Evolutionary conservation across 257 asterid genomes (phyloP).

Genomic region (Ligustrum vulgare): DNA sequence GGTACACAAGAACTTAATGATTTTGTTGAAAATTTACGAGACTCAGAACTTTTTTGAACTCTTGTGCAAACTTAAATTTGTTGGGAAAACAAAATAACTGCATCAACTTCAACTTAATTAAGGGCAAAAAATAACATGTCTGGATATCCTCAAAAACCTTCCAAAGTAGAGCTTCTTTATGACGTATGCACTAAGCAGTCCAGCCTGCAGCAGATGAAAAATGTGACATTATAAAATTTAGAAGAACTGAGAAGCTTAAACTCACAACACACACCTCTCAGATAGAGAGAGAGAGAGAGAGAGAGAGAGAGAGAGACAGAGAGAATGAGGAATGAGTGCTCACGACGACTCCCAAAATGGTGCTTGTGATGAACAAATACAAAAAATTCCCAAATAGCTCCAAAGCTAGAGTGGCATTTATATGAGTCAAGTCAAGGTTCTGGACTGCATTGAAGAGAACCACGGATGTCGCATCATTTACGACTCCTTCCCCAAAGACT

Average conservation of each 20-base stretch:
- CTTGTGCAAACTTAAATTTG: slow-evolving; percentile 13
- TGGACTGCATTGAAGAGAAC: slow-evolving; percentile 97
- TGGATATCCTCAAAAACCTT: slow-evolving; percentile 54
- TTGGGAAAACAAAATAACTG: neutral
- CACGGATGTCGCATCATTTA: slow-evolving; percentile 95
- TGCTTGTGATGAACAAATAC: slow-evolving; percentile 76
- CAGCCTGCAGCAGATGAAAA: slow-evolving; percentile 59
- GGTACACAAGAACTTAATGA: neutral
- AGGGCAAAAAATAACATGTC: slow-evolving; percentile 8
- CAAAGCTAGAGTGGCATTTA: slow-evolving; percentile 54
- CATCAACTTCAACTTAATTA: slow-evolving; percentile 1
- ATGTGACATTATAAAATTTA: slow-evolving; percentile 16
- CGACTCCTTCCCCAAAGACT: slow-evolving; percentile 98
- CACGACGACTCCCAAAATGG: slow-evolving; percentile 75
- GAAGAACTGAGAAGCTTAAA: slow-evolving; percentile 19
- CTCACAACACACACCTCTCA: neutral
- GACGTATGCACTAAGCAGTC: slow-evolving; percentile 84
- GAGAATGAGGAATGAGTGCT: slow-evolving; percentile 37
- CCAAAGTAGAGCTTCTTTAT: slow-evolving; percentile 94
- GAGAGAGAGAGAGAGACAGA: slow-evolving; percentile 11
- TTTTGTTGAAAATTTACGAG: neutral
- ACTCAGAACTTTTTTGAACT: slow-evolving; percentile 1
- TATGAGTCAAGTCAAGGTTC: slow-evolving; percentile 79
- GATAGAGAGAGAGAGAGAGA: neutral
- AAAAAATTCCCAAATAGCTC: slow-evolving; percentile 75